These are phyloP conservation scores for Sordaria brevicollis DNA, from an alignment of 495 filamentous ascomycete genomes.

Conservation along the genomic window DNA sequence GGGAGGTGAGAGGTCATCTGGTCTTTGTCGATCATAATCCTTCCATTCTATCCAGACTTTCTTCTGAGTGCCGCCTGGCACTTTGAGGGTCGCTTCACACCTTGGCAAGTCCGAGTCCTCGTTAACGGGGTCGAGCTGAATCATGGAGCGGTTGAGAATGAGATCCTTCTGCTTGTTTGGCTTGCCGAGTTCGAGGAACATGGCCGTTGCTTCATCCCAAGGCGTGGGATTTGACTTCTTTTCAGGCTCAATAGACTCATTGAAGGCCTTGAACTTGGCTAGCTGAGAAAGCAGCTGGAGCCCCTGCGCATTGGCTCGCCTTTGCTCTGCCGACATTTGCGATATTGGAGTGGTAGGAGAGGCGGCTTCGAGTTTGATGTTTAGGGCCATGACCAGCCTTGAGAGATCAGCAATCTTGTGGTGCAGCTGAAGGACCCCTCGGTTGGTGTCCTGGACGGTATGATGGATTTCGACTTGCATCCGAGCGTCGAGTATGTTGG, in stretches of 20 bases:
- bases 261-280: conserved; percentile 40
- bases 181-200: conserved; percentile 23
- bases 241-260: conserved; percentile 29
- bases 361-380: conserved; percentile 19
- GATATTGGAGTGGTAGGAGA: conserved; percentile 6
- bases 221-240: conserved; percentile 6
- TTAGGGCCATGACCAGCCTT: conserved; percentile 29
- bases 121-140: conserved; percentile 15
- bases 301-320: conserved; percentile 21
- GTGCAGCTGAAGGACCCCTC: conserved; percentile 33
- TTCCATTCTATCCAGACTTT: conserved; percentile 40
- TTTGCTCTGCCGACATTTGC: conserved; percentile 19
- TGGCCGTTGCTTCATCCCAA: conserved; percentile 20
- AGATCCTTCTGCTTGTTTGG: conserved; percentile 20
- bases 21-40: conserved; percentile 29
- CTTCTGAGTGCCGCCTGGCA: conserved; percentile 14
- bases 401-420: conserved; percentile 30
- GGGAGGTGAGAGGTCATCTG: conserved; percentile 19
- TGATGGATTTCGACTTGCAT: conserved; percentile 35
- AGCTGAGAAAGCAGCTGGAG: conserved; percentile 29
- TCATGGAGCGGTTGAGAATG: conserved; percentile 20
- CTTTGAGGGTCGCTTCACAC: conserved; percentile 23
- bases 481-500: conserved; percentile 29
- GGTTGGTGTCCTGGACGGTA: conserved; percentile 35
- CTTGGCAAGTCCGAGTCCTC: conserved; percentile 22